These are phyloP conservation scores for Tuber borchii DNA, from an alignment of 495 filamentous ascomycete species.

Conservation along the genomic window DNA sequence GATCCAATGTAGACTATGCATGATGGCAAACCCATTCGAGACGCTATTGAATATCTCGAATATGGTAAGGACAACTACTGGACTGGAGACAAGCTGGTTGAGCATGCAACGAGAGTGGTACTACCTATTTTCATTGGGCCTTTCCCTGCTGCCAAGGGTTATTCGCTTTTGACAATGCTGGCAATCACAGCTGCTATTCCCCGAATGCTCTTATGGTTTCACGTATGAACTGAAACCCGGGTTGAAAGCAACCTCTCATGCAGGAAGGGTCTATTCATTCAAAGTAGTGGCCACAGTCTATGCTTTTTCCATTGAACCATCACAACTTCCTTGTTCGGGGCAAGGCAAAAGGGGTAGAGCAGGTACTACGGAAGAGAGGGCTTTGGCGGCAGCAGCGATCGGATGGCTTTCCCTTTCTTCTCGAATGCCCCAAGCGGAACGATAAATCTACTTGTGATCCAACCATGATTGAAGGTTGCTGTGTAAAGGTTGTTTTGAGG, in stretches of 20 bases:
- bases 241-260: slow-evolving; percentile 14
- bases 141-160: slow-evolving; percentile 4
- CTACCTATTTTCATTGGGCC: slow-evolving; percentile 17
- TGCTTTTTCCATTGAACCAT: not conserved
- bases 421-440: too few relatives aligned
- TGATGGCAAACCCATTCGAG: slow-evolving; percentile 6
- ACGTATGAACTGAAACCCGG: slow-evolving; percentile 11
- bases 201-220: slow-evolving; percentile 8
- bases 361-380: slow-evolving; percentile 11
- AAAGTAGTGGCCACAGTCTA: not conserved
- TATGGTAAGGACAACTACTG: slow-evolving; percentile 17
- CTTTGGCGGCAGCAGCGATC: not conserved
- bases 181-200: not conserved
- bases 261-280: slow-evolving; percentile 6
- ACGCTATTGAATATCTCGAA: slow-evolving; percentile 15
- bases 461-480: too few relatives aligned
- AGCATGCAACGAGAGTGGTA: slow-evolving; percentile 6
- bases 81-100: slow-evolving; percentile 14
- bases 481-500: too few relatives aligned
- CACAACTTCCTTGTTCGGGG: not conserved
- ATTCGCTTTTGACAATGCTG: slow-evolving; percentile 16
- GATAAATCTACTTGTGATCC: too few relatives aligned
- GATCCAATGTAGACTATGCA: slow-evolving; percentile 10
- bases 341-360: slow-evolving; percentile 16
- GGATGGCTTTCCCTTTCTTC: too few relatives aligned